phyloP scores from a whole-genome alignment of 2,329 filamentous ascomycete species.

The Exutisphaerella laricina region DNA sequence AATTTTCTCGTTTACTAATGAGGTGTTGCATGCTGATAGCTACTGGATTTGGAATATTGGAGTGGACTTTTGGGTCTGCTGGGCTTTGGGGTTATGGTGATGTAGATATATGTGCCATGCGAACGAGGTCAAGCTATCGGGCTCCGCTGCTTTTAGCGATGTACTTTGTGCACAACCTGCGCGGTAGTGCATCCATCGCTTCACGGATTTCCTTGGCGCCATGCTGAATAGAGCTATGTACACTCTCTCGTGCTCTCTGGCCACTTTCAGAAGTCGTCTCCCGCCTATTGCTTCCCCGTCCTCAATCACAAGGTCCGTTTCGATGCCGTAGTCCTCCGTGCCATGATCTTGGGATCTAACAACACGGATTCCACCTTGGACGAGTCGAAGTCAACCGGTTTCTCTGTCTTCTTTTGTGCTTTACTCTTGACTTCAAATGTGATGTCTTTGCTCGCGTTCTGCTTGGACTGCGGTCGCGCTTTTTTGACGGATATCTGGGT shows the following conservation, averaged over 20 bases:
- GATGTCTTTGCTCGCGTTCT: slow-evolving; percentile 6
- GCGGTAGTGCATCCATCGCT: too few relatives aligned
- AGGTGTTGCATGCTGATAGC: not conserved
- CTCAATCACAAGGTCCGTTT: too few relatives aligned
- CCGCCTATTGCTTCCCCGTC: too few relatives aligned
- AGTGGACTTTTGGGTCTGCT: not conserved
- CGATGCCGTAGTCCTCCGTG: slow-evolving; percentile 17
- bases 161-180: too few relatives aligned
- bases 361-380: slow-evolving; percentile 19
- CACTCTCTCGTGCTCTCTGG: too few relatives aligned
- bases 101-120: slow-evolving; percentile 5
- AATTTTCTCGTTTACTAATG: not conserved
- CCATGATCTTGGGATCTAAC: slow-evolving; percentile 24
- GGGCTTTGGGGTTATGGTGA: not conserved
- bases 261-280: too few relatives aligned
- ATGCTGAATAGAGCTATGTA: too few relatives aligned
- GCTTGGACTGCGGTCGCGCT: not conserved
- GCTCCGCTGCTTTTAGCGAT: too few relatives aligned
- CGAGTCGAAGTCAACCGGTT: slow-evolving; percentile 21
- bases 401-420: slow-evolving; percentile 9
- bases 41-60: not conserved
- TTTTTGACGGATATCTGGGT: slow-evolving; percentile 5
- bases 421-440: slow-evolving; percentile 7
- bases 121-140: not conserved
- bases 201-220: too few relatives aligned